Evolutionary conservation across 257 asterid species (phyloP).

Genomic region (Ligustrum vulgare): DNA sequence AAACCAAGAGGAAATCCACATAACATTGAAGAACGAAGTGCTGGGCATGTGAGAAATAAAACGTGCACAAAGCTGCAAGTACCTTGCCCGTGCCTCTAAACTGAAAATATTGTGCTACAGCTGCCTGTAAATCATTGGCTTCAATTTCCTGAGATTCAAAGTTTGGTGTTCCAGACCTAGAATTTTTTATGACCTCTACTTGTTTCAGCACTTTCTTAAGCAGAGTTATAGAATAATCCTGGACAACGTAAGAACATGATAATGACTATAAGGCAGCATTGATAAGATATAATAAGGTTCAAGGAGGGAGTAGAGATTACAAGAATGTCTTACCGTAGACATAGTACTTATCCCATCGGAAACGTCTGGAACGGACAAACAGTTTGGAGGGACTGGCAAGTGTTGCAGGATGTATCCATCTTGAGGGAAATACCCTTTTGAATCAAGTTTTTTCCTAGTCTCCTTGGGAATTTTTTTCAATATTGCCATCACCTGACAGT

Average conservation of each 20-base stretch:
- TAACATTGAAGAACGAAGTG: slow-evolving; percentile 8
- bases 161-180: slow-evolving; percentile 89
- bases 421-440: slow-evolving; percentile 75
- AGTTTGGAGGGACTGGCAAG: slow-evolving; percentile 96
- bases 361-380: slow-evolving; percentile 90
- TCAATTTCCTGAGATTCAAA: slow-evolving; percentile 90
- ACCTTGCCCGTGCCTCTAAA: slow-evolving; percentile 97
- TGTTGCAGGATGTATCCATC: slow-evolving; percentile 80
- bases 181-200: slow-evolving; percentile 77
- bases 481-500: slow-evolving; percentile 61
- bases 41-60: slow-evolving; percentile 5
- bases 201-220: slow-evolving; percentile 84
- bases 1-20: slow-evolving; percentile 1
- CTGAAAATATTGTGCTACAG: slow-evolving; percentile 78
- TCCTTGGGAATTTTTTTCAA: slow-evolving; percentile 60
- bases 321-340: slow-evolving; percentile 71
- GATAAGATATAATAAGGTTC: slow-evolving; percentile 9
- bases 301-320: slow-evolving; percentile 13
- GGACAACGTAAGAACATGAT: slow-evolving; percentile 32
- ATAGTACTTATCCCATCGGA: slow-evolving; percentile 90
- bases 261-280: slow-evolving; percentile 29
- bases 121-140: slow-evolving; percentile 80
- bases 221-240: slow-evolving; percentile 88
- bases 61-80: slow-evolving; percentile 21
- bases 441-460: slow-evolving; percentile 61